These are phyloP conservation scores for Marasmius fiardii DNA, from an alignment of 1,284 basidiomycete species.

Conservation along the genomic window DNA sequence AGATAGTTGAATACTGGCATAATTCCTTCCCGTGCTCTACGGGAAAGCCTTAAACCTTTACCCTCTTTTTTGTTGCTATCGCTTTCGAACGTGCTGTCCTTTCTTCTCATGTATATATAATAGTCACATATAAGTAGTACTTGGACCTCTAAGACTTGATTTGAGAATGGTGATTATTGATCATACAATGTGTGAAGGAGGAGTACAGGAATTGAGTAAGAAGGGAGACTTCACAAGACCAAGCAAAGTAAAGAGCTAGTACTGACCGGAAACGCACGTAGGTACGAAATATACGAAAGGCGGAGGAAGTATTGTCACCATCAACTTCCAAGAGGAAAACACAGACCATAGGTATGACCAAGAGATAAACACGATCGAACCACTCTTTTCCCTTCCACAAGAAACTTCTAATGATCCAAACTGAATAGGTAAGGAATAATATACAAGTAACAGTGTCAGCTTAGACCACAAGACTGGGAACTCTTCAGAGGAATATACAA, in stretches of 20 bases:
- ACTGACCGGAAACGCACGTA: conserved; percentile 26
- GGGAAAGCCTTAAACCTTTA: neutral
- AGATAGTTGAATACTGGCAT: no score
- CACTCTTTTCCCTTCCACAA: neutral
- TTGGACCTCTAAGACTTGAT: neutral
- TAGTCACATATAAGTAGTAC: neutral
- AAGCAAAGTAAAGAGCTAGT: no score
- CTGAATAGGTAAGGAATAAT: conserved; percentile 4
- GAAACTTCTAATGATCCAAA: conserved; percentile 1
- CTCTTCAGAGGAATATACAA: neutral
- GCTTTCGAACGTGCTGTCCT: neutral
- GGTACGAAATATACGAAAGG: conserved; percentile 11
- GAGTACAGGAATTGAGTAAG: neutral
- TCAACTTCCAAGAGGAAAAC: neutral
- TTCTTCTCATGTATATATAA: neutral
- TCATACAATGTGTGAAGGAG: no score
- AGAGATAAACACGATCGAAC: neutral
- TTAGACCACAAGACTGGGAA: neutral
- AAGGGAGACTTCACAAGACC: conserved; percentile 4
- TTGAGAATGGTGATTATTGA: no score
- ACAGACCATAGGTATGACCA: neutral
- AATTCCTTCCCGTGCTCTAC: no score
- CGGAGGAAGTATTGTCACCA: neutral
- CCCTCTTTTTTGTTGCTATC: neutral
- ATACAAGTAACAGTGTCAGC: neutral